These are phyloP conservation scores for Coprinellus aureogranulatus DNA, from an alignment of 768 basidiomycete species.

Conservation along the genomic window DNA sequence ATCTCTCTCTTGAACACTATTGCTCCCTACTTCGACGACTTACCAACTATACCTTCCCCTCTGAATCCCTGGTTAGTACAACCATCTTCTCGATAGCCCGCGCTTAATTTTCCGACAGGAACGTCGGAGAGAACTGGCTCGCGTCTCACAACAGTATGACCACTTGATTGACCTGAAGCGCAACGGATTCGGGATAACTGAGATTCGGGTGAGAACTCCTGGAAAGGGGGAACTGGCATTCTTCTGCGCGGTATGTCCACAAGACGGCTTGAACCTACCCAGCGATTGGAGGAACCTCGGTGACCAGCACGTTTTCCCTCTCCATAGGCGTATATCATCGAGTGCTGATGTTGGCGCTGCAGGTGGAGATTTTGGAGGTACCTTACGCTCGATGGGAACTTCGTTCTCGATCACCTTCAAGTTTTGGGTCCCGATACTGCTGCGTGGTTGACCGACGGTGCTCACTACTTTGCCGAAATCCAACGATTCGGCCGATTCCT, in stretches of 20 bases:
- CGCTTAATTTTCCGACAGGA: background rate
- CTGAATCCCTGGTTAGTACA: background rate
- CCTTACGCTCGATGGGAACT: background rate
- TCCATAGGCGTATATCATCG: too few species aligned
- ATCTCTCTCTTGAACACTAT: background rate
- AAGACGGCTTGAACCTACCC: too few species aligned
- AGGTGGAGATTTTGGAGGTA: background rate
- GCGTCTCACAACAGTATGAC: background rate
- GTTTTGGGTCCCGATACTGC: background rate
- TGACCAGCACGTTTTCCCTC: too few species aligned
- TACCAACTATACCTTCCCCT: background rate
- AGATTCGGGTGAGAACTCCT: too few species aligned
- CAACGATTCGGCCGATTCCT: background rate
- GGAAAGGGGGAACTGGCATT: too few species aligned
- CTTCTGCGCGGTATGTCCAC: too few species aligned
- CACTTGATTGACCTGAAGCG: slow-evolving; percentile 14
- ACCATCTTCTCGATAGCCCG: background rate
- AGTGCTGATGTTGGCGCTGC: too few species aligned
- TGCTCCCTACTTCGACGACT: background rate
- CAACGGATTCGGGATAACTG: slow-evolving; percentile 13
- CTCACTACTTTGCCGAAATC: background rate
- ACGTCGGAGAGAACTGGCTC: background rate
- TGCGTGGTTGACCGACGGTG: background rate
- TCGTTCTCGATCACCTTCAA: background rate
- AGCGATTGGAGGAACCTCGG: too few species aligned